Evolutionary conservation across 305 asterid species (phyloP).

Genomic region (Stenogyne calaminthoides): DNA sequence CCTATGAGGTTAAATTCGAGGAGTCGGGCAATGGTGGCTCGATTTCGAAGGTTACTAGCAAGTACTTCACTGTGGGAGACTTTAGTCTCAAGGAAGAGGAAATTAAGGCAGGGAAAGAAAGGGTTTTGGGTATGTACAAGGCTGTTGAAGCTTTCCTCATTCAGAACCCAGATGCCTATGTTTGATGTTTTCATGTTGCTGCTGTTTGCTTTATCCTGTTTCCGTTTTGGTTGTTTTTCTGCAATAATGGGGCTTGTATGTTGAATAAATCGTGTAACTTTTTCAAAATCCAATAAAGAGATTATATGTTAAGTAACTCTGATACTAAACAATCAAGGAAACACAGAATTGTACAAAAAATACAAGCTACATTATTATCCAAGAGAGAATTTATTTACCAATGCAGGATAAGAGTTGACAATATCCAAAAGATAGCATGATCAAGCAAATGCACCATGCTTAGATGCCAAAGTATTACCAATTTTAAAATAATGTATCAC

Average conservation of each 20-base stretch:
- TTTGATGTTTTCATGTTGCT: constrained; percentile 8
- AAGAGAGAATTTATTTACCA: constrained; percentile 12
- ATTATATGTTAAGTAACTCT: not conserved
- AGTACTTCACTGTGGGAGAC: constrained; percentile 37
- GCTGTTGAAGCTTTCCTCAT: constrained; percentile 47
- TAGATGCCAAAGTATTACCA: constrained; percentile 9
- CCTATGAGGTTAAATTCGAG: constrained; percentile 41
- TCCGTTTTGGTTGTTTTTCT: not conserved
- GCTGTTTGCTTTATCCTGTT: not conserved
- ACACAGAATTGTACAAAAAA: not conserved
- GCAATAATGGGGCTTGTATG: constrained; percentile 2
- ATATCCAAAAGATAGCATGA: constrained; percentile 10
- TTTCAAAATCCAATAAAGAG: not conserved
- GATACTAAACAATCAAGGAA: not conserved
- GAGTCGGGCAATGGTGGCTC: constrained; percentile 37
- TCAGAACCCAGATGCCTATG: constrained; percentile 46
- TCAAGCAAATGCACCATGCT: not conserved
- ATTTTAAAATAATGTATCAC: constrained; percentile 16
- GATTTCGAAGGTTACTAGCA: constrained; percentile 42
- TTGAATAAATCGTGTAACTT: constrained; percentile 10
- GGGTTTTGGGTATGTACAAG: constrained; percentile 46
- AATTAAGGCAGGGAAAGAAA: constrained; percentile 43
- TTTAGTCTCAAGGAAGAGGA: constrained; percentile 44
- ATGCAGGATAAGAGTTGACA: not conserved
- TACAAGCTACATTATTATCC: not conserved